phyloP scores from a whole-genome alignment of 371 early-diverging fungal species.

The Mortierella polycephala region DNA sequence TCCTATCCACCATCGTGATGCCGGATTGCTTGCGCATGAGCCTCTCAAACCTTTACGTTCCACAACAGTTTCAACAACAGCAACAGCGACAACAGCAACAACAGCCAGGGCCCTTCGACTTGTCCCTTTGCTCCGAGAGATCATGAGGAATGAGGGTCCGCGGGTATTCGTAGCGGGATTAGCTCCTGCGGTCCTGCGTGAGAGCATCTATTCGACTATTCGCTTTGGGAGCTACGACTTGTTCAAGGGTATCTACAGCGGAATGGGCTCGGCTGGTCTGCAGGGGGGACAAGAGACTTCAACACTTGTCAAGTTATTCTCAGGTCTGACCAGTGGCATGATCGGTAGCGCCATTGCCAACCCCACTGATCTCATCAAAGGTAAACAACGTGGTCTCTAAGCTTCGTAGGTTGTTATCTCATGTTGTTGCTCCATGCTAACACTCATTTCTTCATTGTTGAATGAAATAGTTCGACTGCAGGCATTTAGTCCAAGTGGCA shows the following conservation, averaged over 20 bases:
- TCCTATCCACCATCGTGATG: constrained; percentile 17
- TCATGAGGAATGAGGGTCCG: constrained; percentile 45
- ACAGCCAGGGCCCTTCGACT: constrained; percentile 19
- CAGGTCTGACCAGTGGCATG: constrained; percentile 59
- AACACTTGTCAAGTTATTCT: constrained; percentile 51
- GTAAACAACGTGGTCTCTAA: constrained; percentile 1
- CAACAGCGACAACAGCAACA: not conserved
- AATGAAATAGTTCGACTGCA: constrained; percentile 31
- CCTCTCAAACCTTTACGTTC: constrained; percentile 1
- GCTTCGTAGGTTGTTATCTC: not conserved
- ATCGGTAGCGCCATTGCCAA: constrained; percentile 62
- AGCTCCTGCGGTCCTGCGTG: constrained; percentile 62
- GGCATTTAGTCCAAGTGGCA: constrained; percentile 40
- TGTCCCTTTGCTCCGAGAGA: constrained; percentile 28
- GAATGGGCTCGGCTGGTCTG: constrained; percentile 24
- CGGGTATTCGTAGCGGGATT: constrained; percentile 59
- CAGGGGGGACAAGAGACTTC: constrained; percentile 37
- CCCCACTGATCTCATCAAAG: constrained; percentile 65
- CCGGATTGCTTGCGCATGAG: constrained; percentile 19
- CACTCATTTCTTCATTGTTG: not conserved
- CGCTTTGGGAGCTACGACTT: constrained; percentile 67
- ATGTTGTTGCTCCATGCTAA: too few relatives aligned
- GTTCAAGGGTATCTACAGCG: constrained; percentile 55
- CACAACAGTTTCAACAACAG: not conserved
- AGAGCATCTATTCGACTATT: constrained; percentile 64